Conservation (phyloP, 1,284 basidiomycete species). For the Rhodotorula sp. region DNA sequence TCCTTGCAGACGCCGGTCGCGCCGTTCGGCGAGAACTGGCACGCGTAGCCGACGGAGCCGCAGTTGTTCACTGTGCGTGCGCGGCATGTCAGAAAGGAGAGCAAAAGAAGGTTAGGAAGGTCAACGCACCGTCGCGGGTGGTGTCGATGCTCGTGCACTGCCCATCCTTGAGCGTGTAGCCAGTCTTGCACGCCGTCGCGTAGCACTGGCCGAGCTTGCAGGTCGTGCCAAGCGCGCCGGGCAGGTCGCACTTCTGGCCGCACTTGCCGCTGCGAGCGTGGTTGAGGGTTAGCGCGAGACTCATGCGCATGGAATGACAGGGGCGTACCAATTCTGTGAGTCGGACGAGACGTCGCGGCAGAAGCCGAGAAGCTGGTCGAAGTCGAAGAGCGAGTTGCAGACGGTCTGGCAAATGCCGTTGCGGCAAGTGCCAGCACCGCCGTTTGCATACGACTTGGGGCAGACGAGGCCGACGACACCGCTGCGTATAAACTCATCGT, state of each 20-base stretch:
- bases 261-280: constrained; percentile 26
- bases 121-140: constrained; percentile 19
- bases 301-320: not conserved
- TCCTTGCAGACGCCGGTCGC: constrained; percentile 51
- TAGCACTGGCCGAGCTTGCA: constrained; percentile 7
- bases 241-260: constrained; percentile 28
- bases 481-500: not conserved
- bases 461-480: constrained; percentile 22
- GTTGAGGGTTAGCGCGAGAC: not conserved
- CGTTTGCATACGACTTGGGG: constrained; percentile 29
- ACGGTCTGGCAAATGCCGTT: constrained; percentile 19
- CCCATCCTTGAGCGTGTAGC: constrained; percentile 21
- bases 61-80: constrained; percentile 29
- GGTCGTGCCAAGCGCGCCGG: not conserved
- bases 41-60: constrained; percentile 24
- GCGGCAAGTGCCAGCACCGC: constrained; percentile 23
- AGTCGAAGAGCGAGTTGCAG: constrained; percentile 32
- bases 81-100: not conserved
- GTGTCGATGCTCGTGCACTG: constrained; percentile 16
- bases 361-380: constrained; percentile 24
- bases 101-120: not conserved
- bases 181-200: constrained; percentile 4
- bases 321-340: constrained; percentile 24
- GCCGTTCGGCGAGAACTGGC: constrained; percentile 25
- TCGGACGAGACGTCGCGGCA: constrained; percentile 33